Evolutionary conservation across 176 grass and related monocot species (phyloP).

Genomic region (Leersia perrieri): DNA sequence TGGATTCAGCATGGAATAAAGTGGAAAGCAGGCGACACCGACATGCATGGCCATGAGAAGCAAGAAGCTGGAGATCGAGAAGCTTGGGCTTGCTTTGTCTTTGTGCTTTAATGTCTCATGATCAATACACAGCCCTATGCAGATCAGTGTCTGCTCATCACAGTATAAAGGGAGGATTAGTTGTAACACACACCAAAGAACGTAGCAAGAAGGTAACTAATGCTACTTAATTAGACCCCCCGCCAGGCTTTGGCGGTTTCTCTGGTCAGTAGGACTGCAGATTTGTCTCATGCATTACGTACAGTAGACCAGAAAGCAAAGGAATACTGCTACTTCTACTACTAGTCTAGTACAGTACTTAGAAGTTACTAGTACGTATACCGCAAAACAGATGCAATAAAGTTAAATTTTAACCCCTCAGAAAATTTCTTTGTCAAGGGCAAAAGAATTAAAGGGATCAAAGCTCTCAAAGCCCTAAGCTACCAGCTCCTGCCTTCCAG

Average conservation of each 20-base stretch:
- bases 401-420: slow-evolving; percentile 19
- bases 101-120: slow-evolving; percentile 36
- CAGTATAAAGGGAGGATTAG: not conserved
- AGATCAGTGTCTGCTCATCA: slow-evolving; percentile 40
- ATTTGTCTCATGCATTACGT: slow-evolving; percentile 26
- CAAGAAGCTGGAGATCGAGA: not conserved
- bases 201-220: not conserved
- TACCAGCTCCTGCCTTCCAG: not conserved
- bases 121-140: slow-evolving; percentile 39
- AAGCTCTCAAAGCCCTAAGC: slow-evolving; percentile 8
- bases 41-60: slow-evolving; percentile 45
- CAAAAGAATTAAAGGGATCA: slow-evolving; percentile 4
- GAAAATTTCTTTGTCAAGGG: slow-evolving; percentile 18
- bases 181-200: not conserved
- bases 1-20: slow-evolving; percentile 68
- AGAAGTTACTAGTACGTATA: not conserved
- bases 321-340: not conserved
- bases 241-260: not conserved
- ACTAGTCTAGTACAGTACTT: not conserved
- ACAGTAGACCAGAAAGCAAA: not conserved
- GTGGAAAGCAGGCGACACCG: slow-evolving; percentile 51
- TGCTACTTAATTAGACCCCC: not conserved
- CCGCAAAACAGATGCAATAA: not conserved
- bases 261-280: slow-evolving; percentile 1
- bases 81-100: slow-evolving; percentile 30